phyloP scores from a whole-genome alignment of 2,329 filamentous ascomycete species.

The Diaporthe ilicicola region DNA sequence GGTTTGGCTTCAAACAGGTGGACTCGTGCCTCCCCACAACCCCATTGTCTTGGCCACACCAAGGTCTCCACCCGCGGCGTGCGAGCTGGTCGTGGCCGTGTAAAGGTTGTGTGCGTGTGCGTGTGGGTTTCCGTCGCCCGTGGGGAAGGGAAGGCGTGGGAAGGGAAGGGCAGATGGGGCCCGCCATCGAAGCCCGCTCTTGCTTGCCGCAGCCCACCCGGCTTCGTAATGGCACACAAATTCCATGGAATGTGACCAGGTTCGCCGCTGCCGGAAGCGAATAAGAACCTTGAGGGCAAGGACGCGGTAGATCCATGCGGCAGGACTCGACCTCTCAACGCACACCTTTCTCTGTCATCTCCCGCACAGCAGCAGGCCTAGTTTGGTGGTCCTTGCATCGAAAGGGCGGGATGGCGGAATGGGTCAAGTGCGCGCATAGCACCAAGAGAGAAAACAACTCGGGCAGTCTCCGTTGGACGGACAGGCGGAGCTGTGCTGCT shows the following conservation, averaged over 20 bases:
- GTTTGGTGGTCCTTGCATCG: slow-evolving; percentile 8
- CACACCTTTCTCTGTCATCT: not conserved
- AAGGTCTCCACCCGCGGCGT: slow-evolving; percentile 14
- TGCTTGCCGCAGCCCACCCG: slow-evolving; percentile 16
- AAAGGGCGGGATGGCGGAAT: not conserved
- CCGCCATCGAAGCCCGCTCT: slow-evolving; percentile 10
- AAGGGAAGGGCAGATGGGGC: no score
- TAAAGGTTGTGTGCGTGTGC: not conserved
- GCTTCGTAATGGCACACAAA: slow-evolving; percentile 14
- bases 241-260: slow-evolving; percentile 11
- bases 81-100: slow-evolving; percentile 8
- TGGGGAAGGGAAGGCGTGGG: slow-evolving; percentile 26
- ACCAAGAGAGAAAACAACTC: not conserved
- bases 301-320: slow-evolving; percentile 18
- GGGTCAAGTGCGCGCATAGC: slow-evolving; percentile 20
- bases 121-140: slow-evolving; percentile 23
- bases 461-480: slow-evolving; percentile 13
- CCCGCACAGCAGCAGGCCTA: not conserved
- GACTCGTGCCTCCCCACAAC: slow-evolving; percentile 22
- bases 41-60: slow-evolving; percentile 22
- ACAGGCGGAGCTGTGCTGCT: slow-evolving; percentile 14
- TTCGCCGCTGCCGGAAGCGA: slow-evolving; percentile 2
- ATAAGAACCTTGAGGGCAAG: slow-evolving; percentile 19
- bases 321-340: not conserved
- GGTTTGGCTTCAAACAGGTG: slow-evolving; percentile 11